Percentiles rank a stretch among this genome's conserved stretches.
Evolutionary conservation across 2,329 filamentous ascomycete species (phyloP).

Genomic region (Cercospora sesami): DNA sequence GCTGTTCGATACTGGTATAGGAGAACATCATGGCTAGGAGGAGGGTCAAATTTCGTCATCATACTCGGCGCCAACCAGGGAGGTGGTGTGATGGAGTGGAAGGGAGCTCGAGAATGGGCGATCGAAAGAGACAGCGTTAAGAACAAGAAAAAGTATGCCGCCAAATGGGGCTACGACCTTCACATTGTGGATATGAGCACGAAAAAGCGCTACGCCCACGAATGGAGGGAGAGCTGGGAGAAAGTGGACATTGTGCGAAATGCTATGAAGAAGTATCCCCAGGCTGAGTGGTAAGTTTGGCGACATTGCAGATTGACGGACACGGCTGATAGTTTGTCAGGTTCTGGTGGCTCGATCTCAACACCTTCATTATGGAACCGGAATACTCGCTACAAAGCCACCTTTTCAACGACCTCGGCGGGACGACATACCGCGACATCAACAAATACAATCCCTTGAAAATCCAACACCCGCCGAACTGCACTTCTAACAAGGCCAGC

Average conservation of each 20-base stretch:
- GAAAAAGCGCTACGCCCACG: slow-evolving; percentile 96
- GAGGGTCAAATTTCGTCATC: slow-evolving; percentile 88
- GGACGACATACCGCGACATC: slow-evolving; percentile 87
- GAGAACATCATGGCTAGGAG: slow-evolving; percentile 70
- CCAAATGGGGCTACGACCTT: slow-evolving; percentile 88
- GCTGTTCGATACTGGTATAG: slow-evolving; percentile 64
- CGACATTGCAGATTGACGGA: not conserved
- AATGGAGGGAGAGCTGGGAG: slow-evolving; percentile 99
- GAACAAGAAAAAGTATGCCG: slow-evolving; percentile 89
- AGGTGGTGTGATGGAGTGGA: slow-evolving; percentile 99
- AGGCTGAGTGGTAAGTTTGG: slow-evolving; percentile 82
- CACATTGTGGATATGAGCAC: slow-evolving; percentile 98
- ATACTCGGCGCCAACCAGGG: slow-evolving; percentile 92
- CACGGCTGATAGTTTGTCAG: slow-evolving; percentile 48
- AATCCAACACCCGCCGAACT: slow-evolving; percentile 76
- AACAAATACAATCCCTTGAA: slow-evolving; percentile 95
- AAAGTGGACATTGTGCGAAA: slow-evolving; percentile 93
- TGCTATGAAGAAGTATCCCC: slow-evolving; percentile 86
- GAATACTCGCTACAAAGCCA: slow-evolving; percentile 85
- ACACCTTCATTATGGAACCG: slow-evolving; percentile 97
- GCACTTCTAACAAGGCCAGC: slow-evolving; percentile 34
- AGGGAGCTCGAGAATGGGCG: slow-evolving; percentile 94
- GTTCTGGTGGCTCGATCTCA: slow-evolving; percentile 99
- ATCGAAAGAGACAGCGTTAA: slow-evolving; percentile 93
- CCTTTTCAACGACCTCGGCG: slow-evolving; percentile 76